Evolutionary conservation across 2,329 filamentous ascomycete species (phyloP), one percentile per base, ranked within the genome.

Genomic region (Hyphodiscus sp.): DNA sequence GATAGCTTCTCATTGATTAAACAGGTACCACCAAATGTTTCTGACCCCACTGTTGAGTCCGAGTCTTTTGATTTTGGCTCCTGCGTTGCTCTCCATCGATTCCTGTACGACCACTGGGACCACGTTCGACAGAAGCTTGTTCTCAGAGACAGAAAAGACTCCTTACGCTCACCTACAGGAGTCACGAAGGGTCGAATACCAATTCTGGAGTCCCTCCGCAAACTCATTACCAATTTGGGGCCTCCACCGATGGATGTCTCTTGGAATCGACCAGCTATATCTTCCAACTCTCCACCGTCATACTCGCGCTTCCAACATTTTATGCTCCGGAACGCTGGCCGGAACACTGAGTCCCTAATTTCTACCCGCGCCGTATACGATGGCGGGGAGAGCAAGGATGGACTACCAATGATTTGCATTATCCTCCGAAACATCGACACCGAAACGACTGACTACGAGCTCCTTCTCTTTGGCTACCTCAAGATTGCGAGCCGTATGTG

Each of bases 281-380:
- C 81, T 1, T 68, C 76, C 23, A 87, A 86, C 58, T 79, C 70
- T 18, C 83, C 83, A 4, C 79, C 81, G 1, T 72, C 79, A 7
- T 87, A 87, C 65, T 86, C 83, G 1, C 74, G 82, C 20, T 87
- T 87, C 59, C 84, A 87, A 59, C 81, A 86, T 59, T 87, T 87
- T 62, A 87, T 87, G 84, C 74, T 87, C 45, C 78, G 80, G 18
- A 86, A 87, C 64, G 83, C 83, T 1, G 83, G 84, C 58, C 76
- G 80, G 41, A 81, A 80, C 59, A 81, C 79, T 0, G 84, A 86
- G 60, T 84, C 82, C 2, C 81, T 84, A 54, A 68, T 84, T 20
- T 83, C 82, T 2, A 79, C 80, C 20, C 76, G 83, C 20, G 83
- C 83, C 23, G 80, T 87, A 13, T 87, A 87, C 63, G 84, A 87